A percentile compares a stretch with the other conserved stretches of the same genome.
These are phyloP conservation scores for Ophidiomyces ophidiicola DNA, from an alignment of 2,329 filamentous ascomycete genomes.

Conservation along the genomic window DNA sequence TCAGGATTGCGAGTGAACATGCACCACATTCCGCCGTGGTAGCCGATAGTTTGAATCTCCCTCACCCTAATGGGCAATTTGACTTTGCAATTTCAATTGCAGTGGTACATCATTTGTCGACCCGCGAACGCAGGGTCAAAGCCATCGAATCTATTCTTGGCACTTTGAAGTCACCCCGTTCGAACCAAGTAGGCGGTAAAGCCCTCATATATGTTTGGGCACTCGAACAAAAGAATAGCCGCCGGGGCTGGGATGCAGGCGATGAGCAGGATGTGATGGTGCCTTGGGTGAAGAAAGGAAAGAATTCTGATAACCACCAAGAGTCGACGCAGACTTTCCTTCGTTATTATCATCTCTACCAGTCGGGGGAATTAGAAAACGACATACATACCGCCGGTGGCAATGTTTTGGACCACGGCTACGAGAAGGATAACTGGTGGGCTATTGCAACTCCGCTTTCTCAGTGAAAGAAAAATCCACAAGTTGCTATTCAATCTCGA, in stretches of 20 bases:
- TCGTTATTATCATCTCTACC: slow-evolving; percentile 89
- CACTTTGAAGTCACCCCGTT: slow-evolving; percentile 39
- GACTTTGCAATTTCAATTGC: slow-evolving; percentile 94
- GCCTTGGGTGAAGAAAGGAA: slow-evolving; percentile 66
- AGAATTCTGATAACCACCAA: slow-evolving; percentile 13
- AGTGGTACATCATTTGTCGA: slow-evolving; percentile 87
- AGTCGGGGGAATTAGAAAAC: slow-evolving; percentile 70
- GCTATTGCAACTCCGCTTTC: slow-evolving; percentile 46
- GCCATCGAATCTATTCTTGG: slow-evolving; percentile 61
- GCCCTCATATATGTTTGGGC: slow-evolving; percentile 90
- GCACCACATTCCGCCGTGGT: slow-evolving; percentile 57
- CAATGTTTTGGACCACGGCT: slow-evolving; percentile 63
- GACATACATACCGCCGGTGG: slow-evolving; percentile 67
- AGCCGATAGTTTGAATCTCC: slow-evolving; percentile 72
- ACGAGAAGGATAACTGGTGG: slow-evolving; percentile 99
- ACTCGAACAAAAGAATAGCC: slow-evolving; percentile 74
- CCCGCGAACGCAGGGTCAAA: slow-evolving; percentile 55
- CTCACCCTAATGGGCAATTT: slow-evolving; percentile 52
- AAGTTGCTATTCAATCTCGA: background rate
- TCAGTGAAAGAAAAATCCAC: slow-evolving; percentile 3
- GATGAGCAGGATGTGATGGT: slow-evolving; percentile 86
- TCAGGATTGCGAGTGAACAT: slow-evolving; percentile 45
- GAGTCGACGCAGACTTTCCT: slow-evolving; percentile 45
- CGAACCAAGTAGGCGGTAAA: slow-evolving; percentile 40
- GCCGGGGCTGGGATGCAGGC: slow-evolving; percentile 76